Base-by-base conservation (phyloP, 2,329 filamentous ascomycete species). In the Xylariaceae sp. region DNA sequence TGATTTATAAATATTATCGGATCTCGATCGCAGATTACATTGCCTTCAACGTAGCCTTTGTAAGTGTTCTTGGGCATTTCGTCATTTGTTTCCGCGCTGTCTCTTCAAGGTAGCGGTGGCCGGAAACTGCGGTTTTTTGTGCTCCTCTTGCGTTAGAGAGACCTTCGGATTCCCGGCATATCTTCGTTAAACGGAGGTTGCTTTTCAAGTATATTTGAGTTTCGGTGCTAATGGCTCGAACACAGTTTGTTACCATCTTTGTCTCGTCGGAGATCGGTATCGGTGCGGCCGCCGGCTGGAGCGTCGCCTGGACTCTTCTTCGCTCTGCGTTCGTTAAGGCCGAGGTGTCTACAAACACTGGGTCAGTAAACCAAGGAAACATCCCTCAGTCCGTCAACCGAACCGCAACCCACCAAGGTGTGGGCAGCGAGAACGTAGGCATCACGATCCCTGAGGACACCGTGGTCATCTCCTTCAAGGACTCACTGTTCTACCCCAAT, bases 21-120 rank as follows among this genome's bases (percentile, higher is more conserved):
- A 82, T 83, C 2, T 86, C 83, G 0, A 75, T 87, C 3, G 80
- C 83, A 11, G 85, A 88, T 68, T 87, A 87, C 60, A 76, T 84
- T 46, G 80, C 82, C 0, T 78, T 81, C 23, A 84, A 86, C 79
- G 74, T 87, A 24, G 78, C 83, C 4, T 82, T 87, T 62, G 60
- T 63, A 49, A 58, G 60, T 52, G 36, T n/a, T 15, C 4, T 40
- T 47, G 3, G 16, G 2, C 16, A 6, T 27, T 33, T 32, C 16
- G 2, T n/a, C n/a, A n/a, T n/a, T n/a, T n/a, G n/a, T n/a, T n/a
- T n/a, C n/a, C n/a, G n/a, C n/a, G n/a, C n/a, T n/a, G n/a, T n/a
- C n/a, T n/a, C n/a, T n/a, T n/a, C n/a, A n/a, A n/a, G n/a, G n/a
- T n/a, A n/a, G n/a, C n/a, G n/a, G n/a, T n/a, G n/a, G n/a, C n/a